Evolutionary conservation across 495 filamentous ascomycete genomes (phyloP), one percentile per base, ranked within the genome.

Genomic region (Penicillium arizonense): DNA sequence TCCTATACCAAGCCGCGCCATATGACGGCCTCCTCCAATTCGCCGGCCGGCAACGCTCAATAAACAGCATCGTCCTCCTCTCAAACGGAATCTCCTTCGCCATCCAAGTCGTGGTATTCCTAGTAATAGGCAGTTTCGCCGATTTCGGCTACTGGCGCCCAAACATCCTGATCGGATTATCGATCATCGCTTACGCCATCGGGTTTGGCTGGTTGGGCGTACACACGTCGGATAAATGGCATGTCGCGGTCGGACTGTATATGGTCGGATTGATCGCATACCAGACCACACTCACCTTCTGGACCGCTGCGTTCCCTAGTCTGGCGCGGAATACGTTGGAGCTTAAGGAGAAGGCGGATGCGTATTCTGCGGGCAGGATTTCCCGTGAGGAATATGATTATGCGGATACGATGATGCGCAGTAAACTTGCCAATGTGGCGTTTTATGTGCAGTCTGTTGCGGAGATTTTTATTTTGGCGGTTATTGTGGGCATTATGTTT

Each of bases 161-260:
- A 4, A 83, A 81, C 56, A 84, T 87, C 55, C 69, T 87, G 8
- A 82, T 87, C 47, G 73, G 64, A 5, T 68, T 83, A 24, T 84
- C 81, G 0, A 58, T 85, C 26, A 47, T 84, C 32, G 81, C 82
- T 1, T 87, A 74, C 54, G 83, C 62, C 10, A 78, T 86, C 52
- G 82, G 82, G 7, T 87, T 86, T 54, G 82, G 78, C 36, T 86
- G 83, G 83, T 64, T 87, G 21, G 83, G 82, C 32, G 79, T 86
- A 2, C 82, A 85, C 55, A 75, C 67, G 5, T 55, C 72, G 21
- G 69, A 77, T 13, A 70, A 82, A 64, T 86, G 82, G 82, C 65
- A 77, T 44, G 64, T 77, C 45, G 83, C 73, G 2, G 70, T 79
- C 1, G 83, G 77, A 9, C 55, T 87, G 16, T 85, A 86, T 54